Evolutionary conservation across 2,329 filamentous ascomycete species (phyloP), one percentile per base, ranked within the genome.

Genomic region (Juglanconis juglandina): DNA sequence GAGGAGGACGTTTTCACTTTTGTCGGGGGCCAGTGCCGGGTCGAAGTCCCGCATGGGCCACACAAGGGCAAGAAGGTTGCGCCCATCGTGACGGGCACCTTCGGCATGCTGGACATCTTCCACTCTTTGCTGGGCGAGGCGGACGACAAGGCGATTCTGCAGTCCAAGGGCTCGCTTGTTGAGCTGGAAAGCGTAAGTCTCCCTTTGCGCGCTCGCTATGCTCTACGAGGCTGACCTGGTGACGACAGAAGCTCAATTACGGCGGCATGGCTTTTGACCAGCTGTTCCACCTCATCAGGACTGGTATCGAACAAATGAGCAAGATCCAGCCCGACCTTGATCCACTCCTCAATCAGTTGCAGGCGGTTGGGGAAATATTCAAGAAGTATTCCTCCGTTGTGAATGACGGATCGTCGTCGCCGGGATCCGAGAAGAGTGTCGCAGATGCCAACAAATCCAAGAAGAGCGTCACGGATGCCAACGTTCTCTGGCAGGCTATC

Each of bases 31-130:
- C 76, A 76, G 2, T 70, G 68, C 47, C 62, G 60, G 3, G 56
- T 71, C 39, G 53, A 66, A 30, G 60, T 65, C 24, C 72, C 82
- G 7, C 46, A 50, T 7, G 61, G 61, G 7, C 41, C 54, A 8
- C 73, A 70, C 34, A 64, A 61, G 13, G 63, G 66, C 17, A 79
- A 78, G 63, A 73, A 75, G 37, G 76, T 82, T 5, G 81, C 73
- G 42, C 81, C 81, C 5, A 71, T 84, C 1, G 77, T 83, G 3
- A 84, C 81, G 1, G 81, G 81, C 17, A 84, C 81, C 0, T 82
- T 83, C 65, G 81, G 81, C 56, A 70, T 70, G 69, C 56, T 72
- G 9, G 70, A 72, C 52, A 71, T 72, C 34, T 72, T 72, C 50
- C 70, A 72, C 59, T 69, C 67, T 46, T 56, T 72, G 14, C 65